These are phyloP conservation scores for Puccinia coronata DNA, from an alignment of 1,284 basidiomycete species.

Conservation along the genomic window DNA sequence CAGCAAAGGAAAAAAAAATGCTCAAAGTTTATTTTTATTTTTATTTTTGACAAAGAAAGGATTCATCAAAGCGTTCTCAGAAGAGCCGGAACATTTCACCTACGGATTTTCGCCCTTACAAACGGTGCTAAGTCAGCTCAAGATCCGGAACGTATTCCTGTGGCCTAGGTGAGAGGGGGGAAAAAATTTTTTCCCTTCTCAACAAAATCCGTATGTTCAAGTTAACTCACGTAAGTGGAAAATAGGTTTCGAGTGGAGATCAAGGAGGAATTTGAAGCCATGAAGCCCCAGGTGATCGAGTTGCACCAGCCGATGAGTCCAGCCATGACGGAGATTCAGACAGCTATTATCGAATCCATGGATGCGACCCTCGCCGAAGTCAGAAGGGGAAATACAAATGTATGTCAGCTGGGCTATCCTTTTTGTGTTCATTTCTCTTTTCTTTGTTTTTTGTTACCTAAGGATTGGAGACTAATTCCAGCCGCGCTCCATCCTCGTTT, in stretches of 20 bases:
- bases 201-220: background rate
- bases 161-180: slow-evolving; percentile 67
- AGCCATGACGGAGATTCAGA: slow-evolving; percentile 86
- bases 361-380: slow-evolving; percentile 84
- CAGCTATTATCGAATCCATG: slow-evolving; percentile 92
- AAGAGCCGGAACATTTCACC: slow-evolving; percentile 91
- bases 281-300: slow-evolving; percentile 88
- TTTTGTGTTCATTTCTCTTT: too few relatives aligned
- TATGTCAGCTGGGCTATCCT: slow-evolving; percentile 60
- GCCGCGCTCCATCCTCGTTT: background rate
- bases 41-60: slow-evolving; percentile 64
- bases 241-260: slow-evolving; percentile 83
- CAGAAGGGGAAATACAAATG: slow-evolving; percentile 80
- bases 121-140: slow-evolving; percentile 88
- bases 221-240: background rate
- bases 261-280: slow-evolving; percentile 74
- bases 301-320: slow-evolving; percentile 83
- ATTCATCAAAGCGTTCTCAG: slow-evolving; percentile 95
- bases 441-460: background rate
- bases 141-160: slow-evolving; percentile 81
- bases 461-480: background rate
- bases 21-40: background rate
- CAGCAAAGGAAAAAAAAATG: background rate
- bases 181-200: background rate
- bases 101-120: slow-evolving; percentile 86